A percentile compares a stretch with the other conserved stretches of the same genome.
Conservation (phyloP, 2,329 filamentous ascomycete species). For the Aspergillus eucalypticola region DNA sequence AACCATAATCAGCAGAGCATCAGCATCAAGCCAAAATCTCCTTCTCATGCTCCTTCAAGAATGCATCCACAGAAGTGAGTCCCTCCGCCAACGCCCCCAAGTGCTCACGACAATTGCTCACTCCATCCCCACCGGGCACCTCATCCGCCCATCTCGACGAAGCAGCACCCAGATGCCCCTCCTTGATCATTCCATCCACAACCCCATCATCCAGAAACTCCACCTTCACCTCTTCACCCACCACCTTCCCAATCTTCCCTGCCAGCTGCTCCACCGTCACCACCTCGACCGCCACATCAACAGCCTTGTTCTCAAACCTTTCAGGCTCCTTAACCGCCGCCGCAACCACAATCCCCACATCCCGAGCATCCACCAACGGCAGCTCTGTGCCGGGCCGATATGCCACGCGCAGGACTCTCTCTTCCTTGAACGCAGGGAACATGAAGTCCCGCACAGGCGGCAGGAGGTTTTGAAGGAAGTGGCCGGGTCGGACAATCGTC, state of each 20-base stretch:
- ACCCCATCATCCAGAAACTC: neutral
- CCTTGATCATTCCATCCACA: neutral
- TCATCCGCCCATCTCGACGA: neutral
- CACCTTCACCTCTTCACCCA: neutral
- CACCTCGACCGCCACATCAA: neutral
- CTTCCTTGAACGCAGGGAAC: neutral
- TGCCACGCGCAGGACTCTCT: neutral
- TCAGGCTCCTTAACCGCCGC: neutral
- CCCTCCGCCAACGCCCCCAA: neutral
- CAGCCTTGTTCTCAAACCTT: neutral
- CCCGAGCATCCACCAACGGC: neutral
- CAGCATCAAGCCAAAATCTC: neutral
- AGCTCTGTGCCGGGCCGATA: neutral
- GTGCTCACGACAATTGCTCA: neutral
- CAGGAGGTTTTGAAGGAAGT: neutral
- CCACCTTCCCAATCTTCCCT: neutral
- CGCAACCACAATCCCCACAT: constrained; percentile 3
- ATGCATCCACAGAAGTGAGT: neutral
- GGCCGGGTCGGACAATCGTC: neutral
- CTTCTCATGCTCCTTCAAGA: neutral
- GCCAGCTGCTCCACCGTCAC: neutral
- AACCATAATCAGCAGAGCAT: too few species aligned
- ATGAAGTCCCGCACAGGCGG: neutral
- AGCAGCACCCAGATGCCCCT: neutral
- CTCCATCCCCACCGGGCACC: neutral